Percentiles rank a stretch among this genome's conserved stretches.
Conservation (phyloP, 2,329 filamentous ascomycete genomes). For the Reticulascus tulasneorum region DNA sequence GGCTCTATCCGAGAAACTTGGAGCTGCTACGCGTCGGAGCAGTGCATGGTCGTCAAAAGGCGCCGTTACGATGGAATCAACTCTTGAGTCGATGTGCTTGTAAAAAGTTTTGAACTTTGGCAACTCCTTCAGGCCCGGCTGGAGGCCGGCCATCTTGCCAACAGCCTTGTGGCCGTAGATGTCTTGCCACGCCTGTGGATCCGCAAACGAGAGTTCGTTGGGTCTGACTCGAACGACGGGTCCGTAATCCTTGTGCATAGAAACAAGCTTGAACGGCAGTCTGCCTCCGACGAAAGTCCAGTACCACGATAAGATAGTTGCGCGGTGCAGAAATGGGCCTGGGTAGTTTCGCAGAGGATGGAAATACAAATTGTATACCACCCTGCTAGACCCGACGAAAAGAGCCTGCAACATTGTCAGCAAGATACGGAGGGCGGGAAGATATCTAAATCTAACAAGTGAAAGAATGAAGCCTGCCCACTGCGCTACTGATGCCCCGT, state of each 20-base stretch:
- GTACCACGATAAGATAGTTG: conserved; percentile 9
- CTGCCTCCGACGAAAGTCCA: conserved; percentile 17
- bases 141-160: not conserved
- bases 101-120: conserved; percentile 10
- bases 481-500: too few species aligned
- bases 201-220: conserved; percentile 41
- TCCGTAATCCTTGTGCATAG: conserved; percentile 36
- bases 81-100: not conserved
- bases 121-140: conserved; percentile 9
- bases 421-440: too few species aligned
- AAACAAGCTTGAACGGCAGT: conserved; percentile 21
- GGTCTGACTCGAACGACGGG: conserved; percentile 42
- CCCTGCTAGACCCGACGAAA: too few species aligned
- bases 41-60: conserved; percentile 8
- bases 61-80: conserved; percentile 14
- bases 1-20: conserved; percentile 19
- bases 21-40: conserved; percentile 14
- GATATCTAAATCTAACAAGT: too few species aligned
- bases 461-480: too few species aligned
- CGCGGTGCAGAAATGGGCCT: conserved; percentile 7
- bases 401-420: too few species aligned
- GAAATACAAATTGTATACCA: conserved; percentile 5
- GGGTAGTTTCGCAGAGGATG: conserved; percentile 7
- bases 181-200: conserved; percentile 32
- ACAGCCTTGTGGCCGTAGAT: conserved; percentile 29